Base-by-base conservation (phyloP, 83 land plant genomes). In the Picea abies region DNA sequence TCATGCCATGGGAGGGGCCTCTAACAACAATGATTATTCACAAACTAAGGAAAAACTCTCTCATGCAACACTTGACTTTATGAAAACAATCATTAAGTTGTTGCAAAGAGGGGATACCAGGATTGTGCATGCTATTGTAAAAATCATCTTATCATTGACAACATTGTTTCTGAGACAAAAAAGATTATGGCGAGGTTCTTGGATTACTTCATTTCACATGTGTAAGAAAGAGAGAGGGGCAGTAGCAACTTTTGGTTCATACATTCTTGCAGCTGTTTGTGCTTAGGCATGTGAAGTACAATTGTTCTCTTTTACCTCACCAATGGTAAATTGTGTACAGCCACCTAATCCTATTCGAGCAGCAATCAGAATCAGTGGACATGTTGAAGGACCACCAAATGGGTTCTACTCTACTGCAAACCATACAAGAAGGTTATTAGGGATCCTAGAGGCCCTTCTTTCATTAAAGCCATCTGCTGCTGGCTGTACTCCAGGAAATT, bases 281-380 rank as follows among this genome's bases (percentile, higher is more conserved):
- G 98, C 98, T 73, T 81, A 94, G 84, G 91, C 98, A 52, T 96
- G 96, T 87, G 98, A 96, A 84, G 93, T 96, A n/a, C 97, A 96
- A 88, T 86, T 96, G 56, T 84, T 92, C 70, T 87, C 98, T 58
- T 84, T 93, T 70, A 82, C 96, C 44, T 77, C 95, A 47, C 58
- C 44, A 29, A 84, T 29, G 67, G 86, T 56, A 63, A 41, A 23
- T 16, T 66, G 61, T 37, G 26, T 26, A 35, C 75, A 60, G 4
- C 7, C 8, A 76, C n/a, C 80, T 41, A 22, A 26, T 32, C 11
- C 52, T 29, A 49, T 15, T 41, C 60, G n/a, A 63, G 61, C 44
- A 15, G 72, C 78, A 58, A 58, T 22, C 5, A 88, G 83, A 76
- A 41, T 79, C 26, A 86, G 82, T 84, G 94, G 87, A 58, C 29